Evolutionary conservation across 2,329 filamentous ascomycete genomes (phyloP), one percentile per base, ranked within the genome.

Genomic region (Arthrobotrys megalospora): DNA sequence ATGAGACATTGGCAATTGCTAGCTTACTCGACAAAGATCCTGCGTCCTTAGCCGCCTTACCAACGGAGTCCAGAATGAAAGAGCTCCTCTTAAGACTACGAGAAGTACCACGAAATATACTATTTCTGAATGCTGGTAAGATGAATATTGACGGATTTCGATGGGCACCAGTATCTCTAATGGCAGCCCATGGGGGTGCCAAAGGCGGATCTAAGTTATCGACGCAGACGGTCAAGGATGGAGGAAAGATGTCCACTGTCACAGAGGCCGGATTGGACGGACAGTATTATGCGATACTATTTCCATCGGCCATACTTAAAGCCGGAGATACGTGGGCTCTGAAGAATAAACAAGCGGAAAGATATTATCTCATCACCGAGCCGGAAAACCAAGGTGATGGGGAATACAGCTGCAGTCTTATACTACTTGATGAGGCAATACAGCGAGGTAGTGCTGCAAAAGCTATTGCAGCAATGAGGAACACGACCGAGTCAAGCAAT

Each of bases 81-180:
- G 45, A 48, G 6, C 11, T 48, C 1, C 19, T 48, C 21, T 48
- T 48, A 16, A 19, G 45, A 11, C 16, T 48, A 24, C 5, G 11
- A 10, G 45, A 48, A 21, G 45, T 48, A 10, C 45, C 45, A 10
- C 21, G 45, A 10, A 48, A 48, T 24, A 48, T 48, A 19, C 6
- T 48, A 24, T 48, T 48, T 16, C 10, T 48, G 14, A 48, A 11
- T 16, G 45, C 45, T 21, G 7, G 16, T 48, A 48, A 48, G 16
- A 48, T 48, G 45, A 16, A 48, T 48, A 48, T 48, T 7, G 45
- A 48, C 19, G 45, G 45, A 11, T 48, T 48, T 21, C 45, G 45
- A 6, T 48, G 45, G 45, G 45, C 45, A n/a, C 45, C 45, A 7
- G 6, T 48, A 8, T 48, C 45, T 3, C 19, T 48, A 6, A 48